Evolutionary conservation across 179 eudicot genomes (phyloP).

Genomic region (Actinidia arguta): DNA sequence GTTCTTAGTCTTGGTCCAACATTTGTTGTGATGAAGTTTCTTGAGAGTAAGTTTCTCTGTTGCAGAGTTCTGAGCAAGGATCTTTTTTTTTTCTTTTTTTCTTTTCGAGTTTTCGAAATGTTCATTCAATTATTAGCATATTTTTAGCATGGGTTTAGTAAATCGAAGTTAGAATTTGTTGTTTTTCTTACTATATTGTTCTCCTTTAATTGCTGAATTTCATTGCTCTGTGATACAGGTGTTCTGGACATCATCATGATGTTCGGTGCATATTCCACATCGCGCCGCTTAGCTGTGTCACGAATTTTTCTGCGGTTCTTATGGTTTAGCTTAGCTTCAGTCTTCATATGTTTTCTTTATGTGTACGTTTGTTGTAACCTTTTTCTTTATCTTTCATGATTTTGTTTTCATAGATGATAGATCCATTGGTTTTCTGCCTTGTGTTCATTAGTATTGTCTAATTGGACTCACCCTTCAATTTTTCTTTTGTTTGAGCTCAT

Average conservation of each 20-base stretch:
- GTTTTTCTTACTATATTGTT: conserved; percentile 12
- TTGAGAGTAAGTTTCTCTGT: conserved; percentile 64
- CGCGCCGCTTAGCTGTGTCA: conserved; percentile 77
- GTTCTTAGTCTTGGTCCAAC: conserved; percentile 99
- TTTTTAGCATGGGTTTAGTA: not conserved
- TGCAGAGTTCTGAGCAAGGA: not conserved
- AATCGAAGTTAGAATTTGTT: not conserved
- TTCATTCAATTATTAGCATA: not conserved
- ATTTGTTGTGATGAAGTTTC: conserved; percentile 88
- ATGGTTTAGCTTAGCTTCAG: conserved; percentile 76
- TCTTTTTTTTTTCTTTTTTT: not conserved
- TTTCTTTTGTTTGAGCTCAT: conserved; percentile 19
- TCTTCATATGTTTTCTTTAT: conserved; percentile 80
- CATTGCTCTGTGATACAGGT: conserved; percentile 50
- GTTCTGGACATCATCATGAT: conserved; percentile 88
- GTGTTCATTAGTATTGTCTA: not conserved
- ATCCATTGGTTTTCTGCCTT: not conserved
- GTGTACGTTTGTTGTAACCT: conserved; percentile 63
- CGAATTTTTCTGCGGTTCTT: conserved; percentile 85
- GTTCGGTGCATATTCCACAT: conserved; percentile 96
- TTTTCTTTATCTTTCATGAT: not conserved
- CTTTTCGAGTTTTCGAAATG: not conserved
- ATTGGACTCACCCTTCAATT: not conserved
- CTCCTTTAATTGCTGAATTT: conserved; percentile 6
- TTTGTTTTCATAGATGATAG: not conserved